Conservation (phyloP, 257 asterid species). For the Solanum piurae region DNA sequence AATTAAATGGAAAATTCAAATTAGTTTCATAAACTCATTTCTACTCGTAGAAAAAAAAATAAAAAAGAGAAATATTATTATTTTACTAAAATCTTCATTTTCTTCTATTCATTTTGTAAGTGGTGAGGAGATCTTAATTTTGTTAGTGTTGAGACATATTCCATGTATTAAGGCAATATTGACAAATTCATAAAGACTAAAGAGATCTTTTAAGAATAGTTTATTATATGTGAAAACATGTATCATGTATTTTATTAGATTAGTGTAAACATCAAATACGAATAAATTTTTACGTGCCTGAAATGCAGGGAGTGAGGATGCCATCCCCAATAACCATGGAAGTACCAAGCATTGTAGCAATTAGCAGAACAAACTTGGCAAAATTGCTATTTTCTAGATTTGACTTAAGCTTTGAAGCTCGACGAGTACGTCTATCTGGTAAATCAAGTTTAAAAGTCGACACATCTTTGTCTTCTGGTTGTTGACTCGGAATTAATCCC, state of each 20-base stretch:
- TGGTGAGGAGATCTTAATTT: not conserved
- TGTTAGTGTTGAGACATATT: not conserved
- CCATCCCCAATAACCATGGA: constrained; percentile 90
- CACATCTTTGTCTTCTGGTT: constrained; percentile 38
- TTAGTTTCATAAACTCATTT: not conserved
- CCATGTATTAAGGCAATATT: not conserved
- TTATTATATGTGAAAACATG: not conserved
- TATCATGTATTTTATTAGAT: not conserved
- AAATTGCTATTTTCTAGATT: constrained; percentile 30
- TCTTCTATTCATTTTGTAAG: not conserved
- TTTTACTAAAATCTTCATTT: not conserved
- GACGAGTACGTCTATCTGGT: constrained; percentile 13
- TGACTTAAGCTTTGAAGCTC: constrained; percentile 29
- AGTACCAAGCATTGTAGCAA: constrained; percentile 63
- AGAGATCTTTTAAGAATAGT: not conserved
- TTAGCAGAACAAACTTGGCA: constrained; percentile 20
- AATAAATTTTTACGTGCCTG: constrained; percentile 21
- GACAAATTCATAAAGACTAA: not conserved
- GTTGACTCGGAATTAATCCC: constrained; percentile 38
- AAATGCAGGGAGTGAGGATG: constrained; percentile 58
- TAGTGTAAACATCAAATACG: not conserved
- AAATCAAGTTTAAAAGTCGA: constrained; percentile 30
- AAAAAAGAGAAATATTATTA: not conserved
- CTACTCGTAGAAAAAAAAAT: fast-evolving
- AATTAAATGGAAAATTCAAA: not conserved